phyloP scores from a whole-genome alignment of 2,329 filamentous ascomycete genomes.

The Annulohypoxylon truncatum region DNA sequence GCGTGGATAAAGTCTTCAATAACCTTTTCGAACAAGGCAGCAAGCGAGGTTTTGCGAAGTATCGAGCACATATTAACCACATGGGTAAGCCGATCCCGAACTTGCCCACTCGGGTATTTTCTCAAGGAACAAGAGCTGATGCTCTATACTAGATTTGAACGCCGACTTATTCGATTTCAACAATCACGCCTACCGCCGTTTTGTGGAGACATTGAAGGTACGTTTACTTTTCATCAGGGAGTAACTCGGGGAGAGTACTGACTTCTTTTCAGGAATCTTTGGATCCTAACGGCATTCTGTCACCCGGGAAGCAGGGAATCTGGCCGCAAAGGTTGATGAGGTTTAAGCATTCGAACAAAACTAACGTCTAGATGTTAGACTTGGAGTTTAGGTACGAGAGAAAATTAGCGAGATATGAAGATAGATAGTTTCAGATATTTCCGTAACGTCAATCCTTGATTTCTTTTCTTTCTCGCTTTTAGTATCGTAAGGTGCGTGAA shows the following conservation, averaged over 20 bases:
- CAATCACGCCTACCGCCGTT: constrained; percentile 53
- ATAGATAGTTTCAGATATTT: background rate
- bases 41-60: constrained; percentile 53
- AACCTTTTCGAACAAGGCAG: constrained; percentile 51
- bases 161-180: constrained; percentile 56
- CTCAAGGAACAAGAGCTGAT: background rate
- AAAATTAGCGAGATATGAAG: background rate
- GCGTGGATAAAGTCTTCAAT: constrained; percentile 52
- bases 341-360: background rate
- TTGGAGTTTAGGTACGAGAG: background rate
- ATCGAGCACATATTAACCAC: constrained; percentile 54
- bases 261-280: constrained; percentile 48
- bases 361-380: background rate
- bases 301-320: constrained; percentile 55
- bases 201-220: constrained; percentile 55
- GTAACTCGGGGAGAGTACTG: background rate
- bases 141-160: constrained; percentile 50
- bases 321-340: constrained; percentile 49
- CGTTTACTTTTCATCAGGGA: constrained; percentile 10
- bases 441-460: background rate
- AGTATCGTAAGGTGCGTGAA: background rate
- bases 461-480: too few relatives aligned
- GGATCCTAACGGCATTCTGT: constrained; percentile 54
- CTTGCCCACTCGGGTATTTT: background rate
- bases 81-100: constrained; percentile 50